Evolutionary conservation across 1,284 basidiomycete species (phyloP).

Genomic region (Ustilago trichophora): DNA sequence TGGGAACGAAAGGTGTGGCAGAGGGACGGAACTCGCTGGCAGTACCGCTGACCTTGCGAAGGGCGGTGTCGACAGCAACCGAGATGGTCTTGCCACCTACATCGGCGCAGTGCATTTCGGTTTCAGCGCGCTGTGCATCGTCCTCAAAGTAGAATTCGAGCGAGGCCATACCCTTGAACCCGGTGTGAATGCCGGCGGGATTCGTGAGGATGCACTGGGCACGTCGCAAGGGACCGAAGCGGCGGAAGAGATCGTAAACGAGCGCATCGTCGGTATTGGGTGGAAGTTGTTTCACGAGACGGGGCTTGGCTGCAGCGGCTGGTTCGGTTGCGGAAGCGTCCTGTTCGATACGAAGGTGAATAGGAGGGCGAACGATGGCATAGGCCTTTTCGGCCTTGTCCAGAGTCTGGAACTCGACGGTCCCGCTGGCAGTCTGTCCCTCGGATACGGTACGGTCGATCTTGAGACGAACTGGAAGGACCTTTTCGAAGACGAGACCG

Average conservation of each 20-base stretch:
- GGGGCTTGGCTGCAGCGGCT: constrained; percentile 40
- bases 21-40: constrained; percentile 48
- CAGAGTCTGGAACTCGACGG: constrained; percentile 59
- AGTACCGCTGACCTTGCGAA: constrained; percentile 29
- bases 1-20: constrained; percentile 50
- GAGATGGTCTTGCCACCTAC: constrained; percentile 56
- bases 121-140: constrained; percentile 51
- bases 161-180: constrained; percentile 59
- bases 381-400: constrained; percentile 60
- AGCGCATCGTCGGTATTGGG: constrained; percentile 39
- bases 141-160: constrained; percentile 52
- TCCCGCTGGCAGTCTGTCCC: constrained; percentile 41
- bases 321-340: constrained; percentile 32
- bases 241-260: constrained; percentile 59
- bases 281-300: constrained; percentile 59
- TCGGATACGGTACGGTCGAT: constrained; percentile 42
- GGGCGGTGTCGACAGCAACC: constrained; percentile 45
- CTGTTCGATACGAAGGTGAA: constrained; percentile 37
- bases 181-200: constrained; percentile 52
- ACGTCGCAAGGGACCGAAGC: constrained; percentile 50
- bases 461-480: constrained; percentile 53
- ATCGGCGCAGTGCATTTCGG: constrained; percentile 57
- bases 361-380: constrained; percentile 45
- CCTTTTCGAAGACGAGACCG: constrained; percentile 40
- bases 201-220: constrained; percentile 54